Evolutionary conservation across 2,329 filamentous ascomycete species (phyloP).

Genomic region (Colletotrichum gigasporum): DNA sequence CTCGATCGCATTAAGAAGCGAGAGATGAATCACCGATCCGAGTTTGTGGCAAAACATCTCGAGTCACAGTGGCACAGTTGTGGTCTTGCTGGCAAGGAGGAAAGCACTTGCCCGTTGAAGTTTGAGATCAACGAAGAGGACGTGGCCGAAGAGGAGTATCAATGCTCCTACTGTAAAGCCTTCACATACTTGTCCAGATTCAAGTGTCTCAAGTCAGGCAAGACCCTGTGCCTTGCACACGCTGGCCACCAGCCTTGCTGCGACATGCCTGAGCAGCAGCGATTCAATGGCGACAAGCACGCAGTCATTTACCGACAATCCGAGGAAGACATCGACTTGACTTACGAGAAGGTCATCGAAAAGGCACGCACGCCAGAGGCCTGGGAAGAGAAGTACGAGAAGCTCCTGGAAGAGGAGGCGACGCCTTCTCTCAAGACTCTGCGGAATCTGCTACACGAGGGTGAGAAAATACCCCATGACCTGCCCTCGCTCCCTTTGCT

Average conservation of each 20-base stretch:
- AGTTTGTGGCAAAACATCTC: slow-evolving; percentile 74
- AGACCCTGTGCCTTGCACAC: slow-evolving; percentile 84
- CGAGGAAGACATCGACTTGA: slow-evolving; percentile 72
- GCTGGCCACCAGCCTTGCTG: slow-evolving; percentile 86
- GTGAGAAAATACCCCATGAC: slow-evolving; percentile 94
- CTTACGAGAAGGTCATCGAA: slow-evolving; percentile 82
- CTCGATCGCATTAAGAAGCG: slow-evolving; percentile 80
- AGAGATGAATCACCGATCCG: slow-evolving; percentile 74
- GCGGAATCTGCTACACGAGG: slow-evolving; percentile 86
- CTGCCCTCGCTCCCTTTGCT: slow-evolving; percentile 84
- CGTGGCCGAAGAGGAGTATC: slow-evolving; percentile 90
- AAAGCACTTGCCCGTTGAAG: slow-evolving; percentile 65
- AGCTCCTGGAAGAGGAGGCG: slow-evolving; percentile 82
- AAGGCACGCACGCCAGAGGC: slow-evolving; percentile 86
- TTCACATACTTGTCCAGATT: slow-evolving; percentile 93
- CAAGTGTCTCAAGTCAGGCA: slow-evolving; percentile 83
- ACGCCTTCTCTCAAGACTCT: slow-evolving; percentile 88
- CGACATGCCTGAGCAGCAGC: slow-evolving; percentile 70
- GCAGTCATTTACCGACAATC: slow-evolving; percentile 80
- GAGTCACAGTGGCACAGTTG: slow-evolving; percentile 64
- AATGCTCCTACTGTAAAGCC: slow-evolving; percentile 90
- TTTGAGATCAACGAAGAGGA: slow-evolving; percentile 77
- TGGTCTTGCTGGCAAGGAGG: slow-evolving; percentile 55
- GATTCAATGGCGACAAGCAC: slow-evolving; percentile 77
- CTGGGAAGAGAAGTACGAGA: slow-evolving; percentile 92